Base-by-base conservation (phyloP, 2,329 filamentous ascomycete genomes). In the Lachnellula hyalina region DNA sequence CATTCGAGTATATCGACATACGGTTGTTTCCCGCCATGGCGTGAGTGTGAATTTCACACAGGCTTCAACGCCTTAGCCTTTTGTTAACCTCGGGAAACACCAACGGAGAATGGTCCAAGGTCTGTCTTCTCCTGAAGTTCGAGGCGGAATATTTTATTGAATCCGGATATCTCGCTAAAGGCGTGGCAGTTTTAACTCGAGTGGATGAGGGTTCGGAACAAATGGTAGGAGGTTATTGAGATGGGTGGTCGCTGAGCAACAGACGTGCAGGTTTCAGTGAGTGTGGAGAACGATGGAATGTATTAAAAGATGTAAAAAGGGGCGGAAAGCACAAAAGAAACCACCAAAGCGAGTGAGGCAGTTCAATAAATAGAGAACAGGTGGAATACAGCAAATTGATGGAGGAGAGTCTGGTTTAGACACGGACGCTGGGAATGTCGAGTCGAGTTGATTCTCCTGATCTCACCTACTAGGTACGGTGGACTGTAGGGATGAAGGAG, bases 1-100 rank as follows among this genome's bases (percentile, higher is more conserved):
- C 77, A 68, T 84, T 76, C 62, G 84, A 87, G 68, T 85, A 87
- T 78, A 86, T 84, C 62, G 85, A 87, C 62, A 68, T 65, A 28
- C 68, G 64, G 54, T 69, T 68, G 49, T 65, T 69, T 57, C 58
- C 63, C 52, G 66, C 63, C 67, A 69, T 70, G 47, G 32, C 62
- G 59, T 23, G 21, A 19, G 15, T 53, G 50, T 54, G 45, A 23
- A 17, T 53, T 47, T 52, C 44, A 23, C 19, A 19, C 6, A 41
- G 54, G 58, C 58, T 51, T 48, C 9, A 38, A 50, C 53, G 51
- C 46, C 59, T 57, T 51, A 54, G 51, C 46, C 59, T 57, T 51
- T 58, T 60, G 51, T 60, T 62, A 58, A 57, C 54, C 41, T 52
- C 49, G 34, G 25, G 45, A 9, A 25, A 52, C 47, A 57, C 51